Base-by-base conservation (phyloP, 306 rosid genomes). In the Lathyrus oleraceus region DNA sequence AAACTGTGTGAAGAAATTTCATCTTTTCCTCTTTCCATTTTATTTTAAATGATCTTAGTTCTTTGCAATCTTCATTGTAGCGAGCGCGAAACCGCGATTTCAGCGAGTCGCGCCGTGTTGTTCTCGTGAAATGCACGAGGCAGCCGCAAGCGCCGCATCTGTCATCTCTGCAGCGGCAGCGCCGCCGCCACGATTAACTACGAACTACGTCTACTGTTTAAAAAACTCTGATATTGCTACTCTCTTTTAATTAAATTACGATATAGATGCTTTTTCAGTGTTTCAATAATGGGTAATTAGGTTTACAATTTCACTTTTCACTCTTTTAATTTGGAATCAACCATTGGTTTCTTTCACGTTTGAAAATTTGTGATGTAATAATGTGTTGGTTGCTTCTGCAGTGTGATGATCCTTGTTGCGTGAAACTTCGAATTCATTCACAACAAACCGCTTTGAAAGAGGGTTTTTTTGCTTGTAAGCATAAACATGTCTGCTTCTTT, bases 341-440 rank as follows among this genome's bases (percentile, higher is more conserved):
- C 12, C 11, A 44, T 14, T 44, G 49, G 14, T 47, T 1, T 51
- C 14, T 44, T 9, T n/a, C 21, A 7, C 14, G n/a, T 64, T 73
- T 36, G 35, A 30, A 62, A 7, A 10, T 42, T 54, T 43, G 25
- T 65, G 19, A 5, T 23, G 47, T 65, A n/a, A 69, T 71, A 6
- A 9, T 63, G 6, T 48, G 35, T 64, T 49, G 38, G 39, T 48
- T 76, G 39, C 64, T 69, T 17, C 40, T 66, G 39, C 52, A 56
- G 73, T 4, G 13, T 17, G 36, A n/a, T 44, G 15, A 14, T 45
- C 19, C 23, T 21, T 67, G 32, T 28, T 70, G 40, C 58, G 35
- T 9, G 43, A 77, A 51, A 54, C 45, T 44, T 23, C 44, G 32
- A 44, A 21, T 15, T 36, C 45, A 27, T 53, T 71, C 17, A n/a